These are phyloP conservation scores for Yamadazyma laniorum DNA, from an alignment of 805 yeast genomes.

Conservation along the genomic window DNA sequence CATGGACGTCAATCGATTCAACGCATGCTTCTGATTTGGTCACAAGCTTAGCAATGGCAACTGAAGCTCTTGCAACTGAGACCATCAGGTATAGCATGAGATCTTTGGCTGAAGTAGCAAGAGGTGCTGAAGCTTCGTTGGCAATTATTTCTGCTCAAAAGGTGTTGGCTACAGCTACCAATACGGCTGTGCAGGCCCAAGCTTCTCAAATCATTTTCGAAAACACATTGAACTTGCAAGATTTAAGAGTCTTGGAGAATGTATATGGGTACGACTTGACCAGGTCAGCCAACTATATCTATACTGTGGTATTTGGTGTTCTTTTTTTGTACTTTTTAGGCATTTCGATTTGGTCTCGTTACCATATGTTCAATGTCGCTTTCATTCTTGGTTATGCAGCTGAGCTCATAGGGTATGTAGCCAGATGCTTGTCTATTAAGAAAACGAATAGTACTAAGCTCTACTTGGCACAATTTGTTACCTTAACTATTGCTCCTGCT, in stretches of 20 bases:
- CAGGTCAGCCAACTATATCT: slow-evolving; percentile 31
- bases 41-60: not conserved
- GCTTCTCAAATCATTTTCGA: slow-evolving; percentile 32
- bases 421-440: slow-evolving; percentile 28
- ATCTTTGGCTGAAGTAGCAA: slow-evolving; percentile 19
- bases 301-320: slow-evolving; percentile 23
- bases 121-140: slow-evolving; percentile 37
- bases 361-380: slow-evolving; percentile 36
- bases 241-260: slow-evolving; percentile 23
- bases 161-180: slow-evolving; percentile 38
- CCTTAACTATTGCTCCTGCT: slow-evolving; percentile 38
- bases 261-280: slow-evolving; percentile 31
- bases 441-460: slow-evolving; percentile 19
- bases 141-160: slow-evolving; percentile 28
- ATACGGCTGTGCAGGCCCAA: slow-evolving; percentile 18
- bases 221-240: slow-evolving; percentile 28
- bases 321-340: slow-evolving; percentile 20
- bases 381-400: slow-evolving; percentile 31
- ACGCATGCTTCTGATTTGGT: slow-evolving; percentile 5
- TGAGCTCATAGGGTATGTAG: slow-evolving; percentile 35
- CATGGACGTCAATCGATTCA: slow-evolving; percentile 9
- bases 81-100: slow-evolving; percentile 14
- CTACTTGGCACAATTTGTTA: slow-evolving; percentile 29
- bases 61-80: slow-evolving; percentile 9
- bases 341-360: slow-evolving; percentile 29